Evolutionary conservation across 345 rosid genomes (phyloP).

Genomic region (Bruguiera parviflora): DNA sequence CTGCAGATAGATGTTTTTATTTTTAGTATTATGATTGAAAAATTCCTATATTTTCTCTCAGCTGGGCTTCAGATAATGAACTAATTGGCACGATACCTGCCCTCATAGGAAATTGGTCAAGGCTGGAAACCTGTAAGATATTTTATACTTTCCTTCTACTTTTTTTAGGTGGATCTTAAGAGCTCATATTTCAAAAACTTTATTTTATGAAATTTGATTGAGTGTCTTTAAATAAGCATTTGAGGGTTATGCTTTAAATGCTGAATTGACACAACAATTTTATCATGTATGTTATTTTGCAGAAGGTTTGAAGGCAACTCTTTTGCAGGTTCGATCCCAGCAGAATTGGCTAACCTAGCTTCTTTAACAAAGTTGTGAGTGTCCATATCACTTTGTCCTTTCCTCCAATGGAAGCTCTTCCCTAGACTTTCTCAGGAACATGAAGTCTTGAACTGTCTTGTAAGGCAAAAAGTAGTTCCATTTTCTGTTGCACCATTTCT

Average conservation of each 20-base stretch:
- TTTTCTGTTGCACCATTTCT: background rate
- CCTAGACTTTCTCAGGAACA: constrained; percentile 42
- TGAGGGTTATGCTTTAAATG: background rate
- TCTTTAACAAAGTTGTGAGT: constrained; percentile 58
- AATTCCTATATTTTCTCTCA: constrained; percentile 19
- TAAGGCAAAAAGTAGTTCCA: constrained; percentile 21
- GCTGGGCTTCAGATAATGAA: constrained; percentile 60
- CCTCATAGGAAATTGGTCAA: constrained; percentile 65
- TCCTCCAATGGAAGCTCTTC: constrained; percentile 43
- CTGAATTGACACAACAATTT: background rate
- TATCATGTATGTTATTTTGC: constrained; percentile 26
- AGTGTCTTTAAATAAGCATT: too few species aligned
- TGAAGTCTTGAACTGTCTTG: constrained; percentile 47
- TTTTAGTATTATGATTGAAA: background rate
- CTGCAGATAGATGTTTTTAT: background rate
- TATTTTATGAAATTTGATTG: background rate
- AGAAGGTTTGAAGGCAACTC: constrained; percentile 70
- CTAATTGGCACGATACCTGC: constrained; percentile 66
- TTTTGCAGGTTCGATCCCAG: constrained; percentile 63
- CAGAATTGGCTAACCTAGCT: constrained; percentile 46
- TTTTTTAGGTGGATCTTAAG: background rate
- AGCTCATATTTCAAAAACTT: background rate
- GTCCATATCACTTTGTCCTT: background rate
- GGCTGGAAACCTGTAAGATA: constrained; percentile 45
- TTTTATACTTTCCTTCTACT: background rate